Evolutionary conservation across 768 basidiomycete genomes (phyloP).

Genomic region (Hypholoma fasciculare): DNA sequence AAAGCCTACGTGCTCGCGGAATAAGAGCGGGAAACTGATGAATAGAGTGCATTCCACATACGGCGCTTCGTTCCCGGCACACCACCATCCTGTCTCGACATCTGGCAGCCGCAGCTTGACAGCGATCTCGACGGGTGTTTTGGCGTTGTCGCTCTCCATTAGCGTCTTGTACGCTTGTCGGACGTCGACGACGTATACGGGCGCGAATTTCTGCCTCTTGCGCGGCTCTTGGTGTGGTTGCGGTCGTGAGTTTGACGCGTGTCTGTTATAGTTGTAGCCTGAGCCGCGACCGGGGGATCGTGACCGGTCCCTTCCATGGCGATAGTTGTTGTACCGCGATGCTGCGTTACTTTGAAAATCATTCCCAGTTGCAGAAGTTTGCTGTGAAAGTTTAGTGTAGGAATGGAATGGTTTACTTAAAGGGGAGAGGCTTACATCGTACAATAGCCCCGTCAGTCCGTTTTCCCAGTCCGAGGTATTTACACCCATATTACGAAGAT

Average conservation of each 20-base stretch:
- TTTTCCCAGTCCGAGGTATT: conserved; percentile 40
- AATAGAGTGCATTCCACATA: conserved; percentile 25
- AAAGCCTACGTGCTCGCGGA: conserved; percentile 26
- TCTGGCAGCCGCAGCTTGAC: conserved; percentile 26
- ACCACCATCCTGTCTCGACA: conserved; percentile 34
- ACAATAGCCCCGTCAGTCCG: conserved; percentile 36
- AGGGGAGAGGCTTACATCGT: not conserved
- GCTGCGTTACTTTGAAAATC: not conserved
- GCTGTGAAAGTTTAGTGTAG: not conserved
- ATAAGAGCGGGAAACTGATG: not conserved
- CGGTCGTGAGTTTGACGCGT: not conserved
- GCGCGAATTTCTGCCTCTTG: conserved; percentile 16
- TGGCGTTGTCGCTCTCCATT: conserved; percentile 32
- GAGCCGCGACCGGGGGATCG: not conserved
- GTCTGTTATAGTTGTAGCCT: not conserved
- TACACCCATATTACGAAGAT: conserved; percentile 41
- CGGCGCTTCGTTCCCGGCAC: conserved; percentile 55
- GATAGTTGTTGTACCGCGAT: not conserved
- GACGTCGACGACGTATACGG: conserved; percentile 42
- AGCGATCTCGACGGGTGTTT: conserved; percentile 29
- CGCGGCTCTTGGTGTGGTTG: not conserved
- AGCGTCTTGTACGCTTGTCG: conserved; percentile 36
- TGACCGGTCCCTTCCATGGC: not conserved
- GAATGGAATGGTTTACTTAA: too few relatives aligned
- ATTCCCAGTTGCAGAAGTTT: not conserved